Evolutionary conservation across 257 asterid genomes (phyloP).

Genomic region (Coffea canephora): DNA sequence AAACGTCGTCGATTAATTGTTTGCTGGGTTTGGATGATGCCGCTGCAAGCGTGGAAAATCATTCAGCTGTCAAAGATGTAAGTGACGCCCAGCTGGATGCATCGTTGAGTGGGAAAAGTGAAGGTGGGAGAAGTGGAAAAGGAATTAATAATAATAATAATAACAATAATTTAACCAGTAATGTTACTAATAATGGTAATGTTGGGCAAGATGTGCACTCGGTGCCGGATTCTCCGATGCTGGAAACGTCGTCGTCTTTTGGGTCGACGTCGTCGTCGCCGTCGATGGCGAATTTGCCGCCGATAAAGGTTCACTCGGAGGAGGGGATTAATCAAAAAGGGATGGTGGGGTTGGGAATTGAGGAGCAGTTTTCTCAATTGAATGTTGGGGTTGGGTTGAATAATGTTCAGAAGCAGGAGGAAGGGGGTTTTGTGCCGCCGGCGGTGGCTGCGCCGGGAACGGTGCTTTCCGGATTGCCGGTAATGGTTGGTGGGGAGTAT

Average conservation of each 20-base stretch:
- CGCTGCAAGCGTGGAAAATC: slow-evolving; percentile 36
- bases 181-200: slow-evolving; percentile 12
- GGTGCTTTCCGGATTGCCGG: slow-evolving; percentile 42
- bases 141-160: slow-evolving; percentile 19
- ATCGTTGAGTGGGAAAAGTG: slow-evolving; percentile 22
- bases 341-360: slow-evolving; percentile 51
- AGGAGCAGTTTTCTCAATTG: slow-evolving; percentile 76
- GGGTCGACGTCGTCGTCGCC: slow-evolving; percentile 84
- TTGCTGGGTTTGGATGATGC: slow-evolving; percentile 72
- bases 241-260: slow-evolving; percentile 73
- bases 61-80: slow-evolving; percentile 33
- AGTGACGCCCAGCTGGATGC: slow-evolving; percentile 44
- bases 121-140: slow-evolving; percentile 30
- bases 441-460: slow-evolving; percentile 24
- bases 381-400: slow-evolving; percentile 35
- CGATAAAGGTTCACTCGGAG: slow-evolving; percentile 69
- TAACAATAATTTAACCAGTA: no score
- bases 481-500: slow-evolving; percentile 62
- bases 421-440: slow-evolving; percentile 31
- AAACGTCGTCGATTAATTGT: slow-evolving; percentile 71
- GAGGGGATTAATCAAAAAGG: slow-evolving; percentile 44
- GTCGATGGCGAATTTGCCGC: slow-evolving; percentile 67
- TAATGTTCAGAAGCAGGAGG: slow-evolving; percentile 46
- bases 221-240: slow-evolving; percentile 84
- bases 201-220: slow-evolving; percentile 57